Evolutionary conservation across 306 rosid species (phyloP), one percentile per base, ranked within the genome.

Genomic region (Pachyrhizus erosus): DNA sequence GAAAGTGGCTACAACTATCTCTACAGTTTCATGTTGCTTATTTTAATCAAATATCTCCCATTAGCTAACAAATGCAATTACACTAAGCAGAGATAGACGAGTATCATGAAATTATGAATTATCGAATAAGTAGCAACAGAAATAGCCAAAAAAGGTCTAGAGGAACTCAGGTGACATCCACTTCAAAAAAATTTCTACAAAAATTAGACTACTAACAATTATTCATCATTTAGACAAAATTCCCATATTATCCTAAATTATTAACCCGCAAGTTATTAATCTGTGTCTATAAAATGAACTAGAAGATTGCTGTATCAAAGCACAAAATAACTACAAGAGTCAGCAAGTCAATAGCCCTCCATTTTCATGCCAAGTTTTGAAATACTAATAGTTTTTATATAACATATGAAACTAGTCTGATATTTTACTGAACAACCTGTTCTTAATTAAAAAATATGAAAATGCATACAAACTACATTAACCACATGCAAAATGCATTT

Each of bases 1-100:
- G 67, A 31, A 72, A 62, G 82, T 67, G 82, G 82, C 73, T 73
- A 60, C 73, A 81, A 69, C 72, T 81, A 70, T 84, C 78, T 71
- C 72, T 27, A 60, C 71, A 75, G 83, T 43, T 81, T 18, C 80
- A 66, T 67, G 82, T 45, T 75, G 58, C 72, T 70, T 83, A 61
- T 51, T 69, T 69, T 60, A 40, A 75, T 83, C 51, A 79, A 31
- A 42, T 33, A 42, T 37, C 60, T 86, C 40, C 55, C 31, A 29
- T 69, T 23, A 37, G 71, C 58, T 76, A 82, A 80, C 71, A 39
- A 67, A 55, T 68, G 65, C 66, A 58, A 60, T 75, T 39, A 45
- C 75, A 71, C 75, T 34, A 77, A 83, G 80, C 75, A 87, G 39
- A 37, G 62, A 61, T 27, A 29, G 39, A 34, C 68, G 33, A 62